These are phyloP conservation scores for Ceratocystis alfenasii DNA, from an alignment of 2,329 filamentous ascomycete genomes.

Conservation along the genomic window DNA sequence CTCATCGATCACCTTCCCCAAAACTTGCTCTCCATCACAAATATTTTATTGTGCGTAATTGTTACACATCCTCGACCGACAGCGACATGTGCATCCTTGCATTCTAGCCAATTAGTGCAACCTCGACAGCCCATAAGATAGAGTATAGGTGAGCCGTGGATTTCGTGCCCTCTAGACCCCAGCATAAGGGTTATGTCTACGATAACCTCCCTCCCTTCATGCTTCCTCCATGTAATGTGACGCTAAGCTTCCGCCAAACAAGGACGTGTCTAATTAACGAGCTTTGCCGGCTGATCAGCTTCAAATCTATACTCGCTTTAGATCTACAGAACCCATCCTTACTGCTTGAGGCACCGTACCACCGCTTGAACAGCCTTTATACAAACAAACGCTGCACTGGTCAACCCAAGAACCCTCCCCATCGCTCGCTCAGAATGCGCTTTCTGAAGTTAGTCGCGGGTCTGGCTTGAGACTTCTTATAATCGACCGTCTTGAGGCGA, in stretches of 20 bases:
- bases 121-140: not conserved
- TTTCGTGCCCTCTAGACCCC: not conserved
- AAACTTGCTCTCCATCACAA: not conserved
- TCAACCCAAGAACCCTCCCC: not conserved
- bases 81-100: not conserved
- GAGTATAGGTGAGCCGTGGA: not conserved
- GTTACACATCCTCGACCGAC: not conserved
- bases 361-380: no score
- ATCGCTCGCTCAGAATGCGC: not conserved
- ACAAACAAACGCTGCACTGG: not conserved
- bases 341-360: no score
- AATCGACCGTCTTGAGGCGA: not conserved
- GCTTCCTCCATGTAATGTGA: no score
- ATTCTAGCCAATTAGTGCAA: not conserved
- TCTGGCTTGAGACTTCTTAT: conserved; percentile 7
- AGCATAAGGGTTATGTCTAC: not conserved
- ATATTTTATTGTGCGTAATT: not conserved
- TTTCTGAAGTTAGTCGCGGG: not conserved
- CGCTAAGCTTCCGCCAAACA: no score
- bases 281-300: no score
- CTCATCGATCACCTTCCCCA: not conserved
- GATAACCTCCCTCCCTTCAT: not conserved
- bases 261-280: no score
- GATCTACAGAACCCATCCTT: no score
- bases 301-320: no score